Base-by-base conservation (phyloP, 163 green algal species). In the Scenedesmus sp. region DNA sequence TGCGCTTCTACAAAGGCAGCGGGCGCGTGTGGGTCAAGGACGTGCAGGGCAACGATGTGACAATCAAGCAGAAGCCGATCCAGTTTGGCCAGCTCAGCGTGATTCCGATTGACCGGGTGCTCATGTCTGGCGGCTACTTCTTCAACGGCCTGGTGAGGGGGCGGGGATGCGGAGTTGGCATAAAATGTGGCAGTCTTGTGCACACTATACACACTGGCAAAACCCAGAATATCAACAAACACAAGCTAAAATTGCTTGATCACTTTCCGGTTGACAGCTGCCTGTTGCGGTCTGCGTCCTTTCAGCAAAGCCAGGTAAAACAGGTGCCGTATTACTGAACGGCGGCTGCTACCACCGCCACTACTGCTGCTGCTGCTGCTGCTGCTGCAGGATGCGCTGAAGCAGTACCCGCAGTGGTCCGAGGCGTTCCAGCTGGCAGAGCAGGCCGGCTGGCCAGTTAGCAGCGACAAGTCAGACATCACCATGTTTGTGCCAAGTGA, bases 41-140 rank as follows among this genome's bases (percentile, higher is more conserved):
- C 20, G 57, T 73, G 20, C 83, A 88, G 59, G 83, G 83, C 83
- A 88, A 88, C 23, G 46, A 88, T 20, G 83, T 74, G n/a, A 77
- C 83, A 0, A 67, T 88, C 54, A 70, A 20, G 5, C 5, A 23
- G 57, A 76, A 88, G 83, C 83, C 83, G 0, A n/a, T 73, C 6
- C 57, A 60, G 56, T 26, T 88, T 88, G 57, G 57, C 2, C 5
- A 54, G n/a, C 8, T 88, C 6, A 76, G n/a, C 8, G 12, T 88
- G 56, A 9, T 88, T 1, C 83, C 83, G 3, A 54, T 88, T 23
- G 83, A 88, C 83, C 20, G 3, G 56, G 83, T 88, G 57, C 59
- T 88, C 2, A 88, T 88, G 83, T 88, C 83, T 23, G 76, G 76
- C 34, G 76, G 76, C 34, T 84, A 84, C 34, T 84, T 84, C 76